phyloP scores from a whole-genome alignment of 805 yeast genomes.

The Zygoascus tannicola region DNA sequence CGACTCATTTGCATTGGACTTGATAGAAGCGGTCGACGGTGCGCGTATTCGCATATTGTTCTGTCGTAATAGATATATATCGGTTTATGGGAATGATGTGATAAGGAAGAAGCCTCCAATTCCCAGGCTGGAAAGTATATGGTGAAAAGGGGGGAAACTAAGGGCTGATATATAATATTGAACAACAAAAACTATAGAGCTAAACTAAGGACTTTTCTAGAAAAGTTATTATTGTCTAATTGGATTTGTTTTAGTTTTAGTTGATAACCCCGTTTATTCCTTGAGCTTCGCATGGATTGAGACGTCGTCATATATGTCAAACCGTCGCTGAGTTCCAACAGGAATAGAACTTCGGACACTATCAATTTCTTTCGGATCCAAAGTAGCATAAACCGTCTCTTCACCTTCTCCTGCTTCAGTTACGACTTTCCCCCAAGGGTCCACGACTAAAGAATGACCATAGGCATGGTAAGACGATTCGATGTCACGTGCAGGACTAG shows the following conservation, averaged over 20 bases:
- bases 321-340: slow-evolving; percentile 59
- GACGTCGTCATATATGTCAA: slow-evolving; percentile 50
- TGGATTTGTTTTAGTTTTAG: too few relatives aligned
- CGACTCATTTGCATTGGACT: slow-evolving; percentile 16
- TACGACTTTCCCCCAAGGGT: slow-evolving; percentile 80
- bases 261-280: too few relatives aligned
- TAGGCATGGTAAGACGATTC: slow-evolving; percentile 72
- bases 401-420: slow-evolving; percentile 75
- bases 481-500: slow-evolving; percentile 86
- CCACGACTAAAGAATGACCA: slow-evolving; percentile 79
- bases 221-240: too few relatives aligned
- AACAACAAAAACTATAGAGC: too few relatives aligned
- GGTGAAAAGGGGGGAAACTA: too few relatives aligned
- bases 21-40: slow-evolving; percentile 17
- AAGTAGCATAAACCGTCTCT: slow-evolving; percentile 62
- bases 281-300: slow-evolving; percentile 16
- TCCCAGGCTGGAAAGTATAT: too few relatives aligned
- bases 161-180: too few relatives aligned
- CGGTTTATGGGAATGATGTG: too few relatives aligned
- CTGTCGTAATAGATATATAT: too few relatives aligned
- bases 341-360: slow-evolving; percentile 61
- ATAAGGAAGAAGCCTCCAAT: too few relatives aligned
- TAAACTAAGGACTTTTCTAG: too few relatives aligned
- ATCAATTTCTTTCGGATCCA: slow-evolving; percentile 52
- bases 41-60: slow-evolving; percentile 20